phyloP scores from a whole-genome alignment of 208 protist species.

The Wallacemonas rigidus region DNA sequence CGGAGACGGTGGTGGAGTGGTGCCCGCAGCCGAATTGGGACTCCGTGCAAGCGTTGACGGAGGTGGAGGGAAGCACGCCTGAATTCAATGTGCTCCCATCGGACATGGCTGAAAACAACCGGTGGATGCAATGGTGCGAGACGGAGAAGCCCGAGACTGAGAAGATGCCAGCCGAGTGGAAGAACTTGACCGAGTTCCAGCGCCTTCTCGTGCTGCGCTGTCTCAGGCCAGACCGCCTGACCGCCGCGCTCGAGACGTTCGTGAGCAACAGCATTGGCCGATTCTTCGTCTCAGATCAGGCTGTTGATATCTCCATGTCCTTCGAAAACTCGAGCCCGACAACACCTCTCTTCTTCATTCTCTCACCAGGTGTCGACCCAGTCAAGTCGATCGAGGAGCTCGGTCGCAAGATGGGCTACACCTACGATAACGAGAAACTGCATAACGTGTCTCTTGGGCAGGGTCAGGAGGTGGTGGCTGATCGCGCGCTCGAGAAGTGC shows the following conservation, averaged over 20 bases:
- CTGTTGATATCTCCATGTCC: slow-evolving; percentile 93
- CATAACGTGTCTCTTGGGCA: slow-evolving; percentile 98
- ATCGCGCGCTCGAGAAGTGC: slow-evolving; percentile 93
- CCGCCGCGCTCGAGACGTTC: slow-evolving; percentile 92
- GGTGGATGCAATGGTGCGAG: slow-evolving; percentile 92
- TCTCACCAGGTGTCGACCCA: slow-evolving; percentile 98
- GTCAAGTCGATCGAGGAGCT: slow-evolving; percentile 95
- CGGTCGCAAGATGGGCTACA: slow-evolving; percentile 94
- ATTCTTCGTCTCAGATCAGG: slow-evolving; percentile 95
- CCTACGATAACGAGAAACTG: slow-evolving; percentile 94
- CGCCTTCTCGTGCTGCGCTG: slow-evolving; percentile 96
- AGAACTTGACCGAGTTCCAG: slow-evolving; percentile 96
- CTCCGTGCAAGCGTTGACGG: slow-evolving; percentile 88
- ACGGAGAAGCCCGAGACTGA: slow-evolving; percentile 92
- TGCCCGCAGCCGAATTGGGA: slow-evolving; percentile 93
- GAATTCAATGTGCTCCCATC: slow-evolving; percentile 85
- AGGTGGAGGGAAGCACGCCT: slow-evolving; percentile 89
- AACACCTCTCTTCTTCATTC: slow-evolving; percentile 99
- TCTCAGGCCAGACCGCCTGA: slow-evolving; percentile 97
- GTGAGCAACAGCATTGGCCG: slow-evolving; percentile 92
- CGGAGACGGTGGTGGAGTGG: slow-evolving; percentile 92
- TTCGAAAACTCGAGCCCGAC: slow-evolving; percentile 94
- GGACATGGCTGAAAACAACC: slow-evolving; percentile 93
- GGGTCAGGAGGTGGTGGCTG: slow-evolving; percentile 97
- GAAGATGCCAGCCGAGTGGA: slow-evolving; percentile 94